Conservation (phyloP, 1,284 basidiomycete species). For the Cutaneotrichosporon mucoides region DNA sequence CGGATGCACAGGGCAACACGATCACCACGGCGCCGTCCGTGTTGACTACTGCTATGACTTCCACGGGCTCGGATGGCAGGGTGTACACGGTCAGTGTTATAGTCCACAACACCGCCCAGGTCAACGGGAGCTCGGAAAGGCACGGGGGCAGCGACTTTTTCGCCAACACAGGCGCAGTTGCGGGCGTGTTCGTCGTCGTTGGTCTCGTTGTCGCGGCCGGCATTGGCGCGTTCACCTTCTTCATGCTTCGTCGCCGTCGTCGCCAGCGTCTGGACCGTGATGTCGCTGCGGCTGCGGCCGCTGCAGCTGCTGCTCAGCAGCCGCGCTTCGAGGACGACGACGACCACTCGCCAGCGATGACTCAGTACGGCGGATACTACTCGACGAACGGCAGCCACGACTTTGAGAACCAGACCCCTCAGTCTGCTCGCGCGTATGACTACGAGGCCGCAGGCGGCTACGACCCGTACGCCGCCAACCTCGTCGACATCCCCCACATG, state of each 20-base stretch:
- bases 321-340: slow-evolving; percentile 46
- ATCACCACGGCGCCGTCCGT: background rate
- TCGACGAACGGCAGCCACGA: slow-evolving; percentile 23
- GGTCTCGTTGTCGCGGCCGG: slow-evolving; percentile 45
- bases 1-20: slow-evolving; percentile 4
- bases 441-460: slow-evolving; percentile 48
- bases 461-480: slow-evolving; percentile 45
- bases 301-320: slow-evolving; percentile 44
- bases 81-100: slow-evolving; percentile 40
- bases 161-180: slow-evolving; percentile 49
- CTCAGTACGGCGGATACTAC: slow-evolving; percentile 47
- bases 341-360: slow-evolving; percentile 38
- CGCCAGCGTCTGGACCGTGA: slow-evolving; percentile 49
- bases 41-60: background rate
- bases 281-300: slow-evolving; percentile 48
- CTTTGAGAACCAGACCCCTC: slow-evolving; percentile 13
- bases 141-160: slow-evolving; percentile 38
- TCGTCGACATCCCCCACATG: slow-evolving; percentile 14
- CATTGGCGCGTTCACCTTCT: slow-evolving; percentile 43
- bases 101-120: slow-evolving; percentile 31
- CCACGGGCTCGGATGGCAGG: slow-evolving; percentile 23
- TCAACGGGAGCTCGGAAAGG: slow-evolving; percentile 10
- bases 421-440: slow-evolving; percentile 32
- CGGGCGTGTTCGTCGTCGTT: slow-evolving; percentile 49
- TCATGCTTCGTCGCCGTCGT: slow-evolving; percentile 45